Evolutionary conservation across 805 yeast genomes (phyloP).

Genomic region (Schwanniomyces vanrijiae): DNA sequence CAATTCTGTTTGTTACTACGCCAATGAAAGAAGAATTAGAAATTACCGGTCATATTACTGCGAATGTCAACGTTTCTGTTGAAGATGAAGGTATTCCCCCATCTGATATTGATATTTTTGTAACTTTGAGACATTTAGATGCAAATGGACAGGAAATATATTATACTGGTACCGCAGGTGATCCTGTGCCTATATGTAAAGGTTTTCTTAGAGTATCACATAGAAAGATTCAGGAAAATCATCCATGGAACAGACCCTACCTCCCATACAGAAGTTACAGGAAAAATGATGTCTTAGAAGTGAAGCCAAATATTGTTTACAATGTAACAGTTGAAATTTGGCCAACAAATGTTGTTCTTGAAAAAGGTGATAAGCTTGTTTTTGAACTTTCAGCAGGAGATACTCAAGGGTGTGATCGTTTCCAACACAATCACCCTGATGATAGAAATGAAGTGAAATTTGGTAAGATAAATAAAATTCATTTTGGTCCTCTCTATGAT

Average conservation of each 20-base stretch:
- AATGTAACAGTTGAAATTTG: slow-evolving; percentile 1
- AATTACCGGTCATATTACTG: background rate
- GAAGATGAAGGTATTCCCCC: background rate
- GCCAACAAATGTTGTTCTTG: slow-evolving; percentile 3
- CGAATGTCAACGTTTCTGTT: background rate
- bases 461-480: background rate
- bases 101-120: background rate
- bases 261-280: slow-evolving; percentile 1
- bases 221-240: slow-evolving; percentile 1
- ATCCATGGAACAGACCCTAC: slow-evolving; percentile 1
- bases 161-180: slow-evolving; percentile 2
- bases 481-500: background rate
- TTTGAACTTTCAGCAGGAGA: slow-evolving; percentile 2
- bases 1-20: background rate
- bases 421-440: slow-evolving; percentile 1
- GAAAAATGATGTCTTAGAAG: background rate
- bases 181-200: slow-evolving; percentile 2
- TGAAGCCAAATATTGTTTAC: background rate
- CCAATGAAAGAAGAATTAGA: background rate
- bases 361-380: slow-evolving; percentile 2
- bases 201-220: background rate
- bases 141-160: background rate
- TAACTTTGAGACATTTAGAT: background rate
- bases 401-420: slow-evolving; percentile 3
- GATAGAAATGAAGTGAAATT: slow-evolving; percentile 1